These are phyloP conservation scores for Mucor irregularis DNA, from an alignment of 371 early-diverging fungal genomes.

Conservation along the genomic window DNA sequence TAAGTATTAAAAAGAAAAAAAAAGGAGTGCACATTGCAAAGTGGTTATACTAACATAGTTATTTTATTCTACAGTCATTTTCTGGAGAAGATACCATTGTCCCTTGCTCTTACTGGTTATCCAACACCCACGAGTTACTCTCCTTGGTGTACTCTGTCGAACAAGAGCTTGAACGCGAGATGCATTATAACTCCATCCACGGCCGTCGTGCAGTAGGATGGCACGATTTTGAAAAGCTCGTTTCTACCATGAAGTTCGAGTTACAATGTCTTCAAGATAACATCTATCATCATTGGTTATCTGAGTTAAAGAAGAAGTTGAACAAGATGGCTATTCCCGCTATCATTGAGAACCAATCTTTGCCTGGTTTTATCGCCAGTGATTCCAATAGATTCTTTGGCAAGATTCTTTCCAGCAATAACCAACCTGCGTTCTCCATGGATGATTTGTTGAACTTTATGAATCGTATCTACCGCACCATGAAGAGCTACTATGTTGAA, in stretches of 20 bases:
- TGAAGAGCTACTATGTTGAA: constrained; percentile 95
- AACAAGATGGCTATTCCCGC: constrained; percentile 93
- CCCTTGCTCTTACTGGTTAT: constrained; percentile 88
- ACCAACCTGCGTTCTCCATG: constrained; percentile 81
- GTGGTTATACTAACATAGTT: neutral
- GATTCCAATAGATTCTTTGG: constrained; percentile 87
- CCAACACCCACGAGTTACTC: constrained; percentile 91
- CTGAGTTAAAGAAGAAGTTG: constrained; percentile 91
- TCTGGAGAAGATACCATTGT: constrained; percentile 62
- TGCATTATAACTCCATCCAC: constrained; percentile 44
- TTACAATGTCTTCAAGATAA: constrained; percentile 69
- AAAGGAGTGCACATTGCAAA: no score
- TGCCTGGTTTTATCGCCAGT: constrained; percentile 89
- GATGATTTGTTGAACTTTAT: constrained; percentile 91
- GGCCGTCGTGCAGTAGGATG: constrained; percentile 52
- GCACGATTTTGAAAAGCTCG: constrained; percentile 65
- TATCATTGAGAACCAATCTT: constrained; percentile 88
- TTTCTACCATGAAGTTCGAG: constrained; percentile 66
- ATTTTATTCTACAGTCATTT: constrained; percentile 23
- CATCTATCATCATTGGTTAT: constrained; percentile 84
- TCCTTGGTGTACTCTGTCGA: constrained; percentile 59
- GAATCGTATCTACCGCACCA: constrained; percentile 86
- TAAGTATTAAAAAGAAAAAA: constrained; percentile 27
- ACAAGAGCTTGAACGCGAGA: constrained; percentile 46
- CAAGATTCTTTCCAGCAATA: constrained; percentile 71